phyloP scores from a whole-genome alignment of 2,329 filamentous ascomycete genomes.

The Botrytis hyacinthi region DNA sequence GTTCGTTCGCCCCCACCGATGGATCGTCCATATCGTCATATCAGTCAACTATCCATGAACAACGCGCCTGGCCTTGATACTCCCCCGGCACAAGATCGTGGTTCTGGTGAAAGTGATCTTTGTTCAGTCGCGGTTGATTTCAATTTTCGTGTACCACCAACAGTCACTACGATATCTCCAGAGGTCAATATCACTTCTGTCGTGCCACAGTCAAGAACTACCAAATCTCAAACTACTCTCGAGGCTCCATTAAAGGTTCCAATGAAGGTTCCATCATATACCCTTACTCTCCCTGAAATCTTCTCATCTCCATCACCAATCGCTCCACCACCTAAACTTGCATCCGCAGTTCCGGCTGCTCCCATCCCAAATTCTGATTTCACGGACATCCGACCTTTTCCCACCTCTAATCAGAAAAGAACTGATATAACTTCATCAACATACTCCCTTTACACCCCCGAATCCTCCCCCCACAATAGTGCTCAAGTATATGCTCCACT shows the following conservation, averaged over 20 bases:
- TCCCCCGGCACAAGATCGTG: not conserved
- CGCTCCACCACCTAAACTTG: not conserved
- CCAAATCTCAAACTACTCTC: too few species aligned
- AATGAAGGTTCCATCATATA: not conserved
- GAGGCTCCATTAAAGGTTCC: not conserved
- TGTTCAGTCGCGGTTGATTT: not conserved
- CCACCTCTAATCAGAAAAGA: not conserved
- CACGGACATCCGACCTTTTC: not conserved
- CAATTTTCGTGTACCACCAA: not conserved
- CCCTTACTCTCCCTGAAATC: not conserved
- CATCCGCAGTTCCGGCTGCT: not conserved
- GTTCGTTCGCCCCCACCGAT: not conserved
- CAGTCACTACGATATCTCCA: not conserved
- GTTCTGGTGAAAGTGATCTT: not conserved
- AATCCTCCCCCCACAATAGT: not conserved
- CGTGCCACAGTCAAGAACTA: not conserved
- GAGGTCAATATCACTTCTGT: not conserved
- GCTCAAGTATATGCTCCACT: not conserved
- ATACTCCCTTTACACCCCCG: not conserved
- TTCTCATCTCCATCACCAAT: constrained; percentile 10
- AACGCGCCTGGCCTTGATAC: not conserved
- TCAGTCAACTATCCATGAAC: not conserved
- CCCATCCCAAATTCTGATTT: not conserved
- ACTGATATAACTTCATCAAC: not conserved
- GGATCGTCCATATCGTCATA: constrained; percentile 18